These are phyloP conservation scores for Teratosphaeria gauchensis DNA, from an alignment of 2,329 filamentous ascomycete species.

Conservation along the genomic window DNA sequence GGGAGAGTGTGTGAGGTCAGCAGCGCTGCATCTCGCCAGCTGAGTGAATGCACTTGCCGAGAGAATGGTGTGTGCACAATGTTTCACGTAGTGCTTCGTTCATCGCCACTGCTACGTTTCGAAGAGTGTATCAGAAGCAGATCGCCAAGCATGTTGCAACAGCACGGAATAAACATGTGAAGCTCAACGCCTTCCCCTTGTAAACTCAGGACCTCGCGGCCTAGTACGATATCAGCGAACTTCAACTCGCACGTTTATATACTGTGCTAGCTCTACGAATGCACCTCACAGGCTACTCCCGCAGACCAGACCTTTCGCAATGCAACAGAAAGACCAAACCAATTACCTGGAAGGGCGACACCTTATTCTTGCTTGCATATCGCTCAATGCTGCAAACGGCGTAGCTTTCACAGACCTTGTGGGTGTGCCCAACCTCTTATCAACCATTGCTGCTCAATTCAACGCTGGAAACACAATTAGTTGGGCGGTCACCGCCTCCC, in stretches of 20 bases:
- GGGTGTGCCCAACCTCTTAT: slow-evolving; percentile 8
- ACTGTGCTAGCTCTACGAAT: neutral
- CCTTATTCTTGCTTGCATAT: neutral
- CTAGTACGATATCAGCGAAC: neutral
- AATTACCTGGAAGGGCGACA: neutral
- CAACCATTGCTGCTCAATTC: slow-evolving; percentile 7
- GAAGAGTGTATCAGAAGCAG: neutral
- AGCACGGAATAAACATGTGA: neutral
- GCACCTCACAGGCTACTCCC: too few relatives aligned
- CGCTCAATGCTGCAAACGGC: neutral
- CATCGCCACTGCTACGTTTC: neutral
- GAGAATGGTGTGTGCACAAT: neutral
- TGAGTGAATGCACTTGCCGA: neutral
- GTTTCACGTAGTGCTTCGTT: neutral
- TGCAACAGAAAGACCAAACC: neutral
- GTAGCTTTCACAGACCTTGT: slow-evolving; percentile 6
- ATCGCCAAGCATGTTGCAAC: neutral
- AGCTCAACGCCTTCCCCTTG: neutral
- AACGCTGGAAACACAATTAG: slow-evolving; percentile 7
- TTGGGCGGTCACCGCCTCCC: slow-evolving; percentile 11
- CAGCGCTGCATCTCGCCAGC: neutral
- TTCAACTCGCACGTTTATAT: neutral
- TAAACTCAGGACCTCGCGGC: neutral
- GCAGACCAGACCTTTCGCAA: neutral
- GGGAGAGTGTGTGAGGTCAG: too few relatives aligned